Evolutionary conservation across 306 rosid species (phyloP), one percentile per base, ranked within the genome.

Genomic region (Vigna trinervia): DNA sequence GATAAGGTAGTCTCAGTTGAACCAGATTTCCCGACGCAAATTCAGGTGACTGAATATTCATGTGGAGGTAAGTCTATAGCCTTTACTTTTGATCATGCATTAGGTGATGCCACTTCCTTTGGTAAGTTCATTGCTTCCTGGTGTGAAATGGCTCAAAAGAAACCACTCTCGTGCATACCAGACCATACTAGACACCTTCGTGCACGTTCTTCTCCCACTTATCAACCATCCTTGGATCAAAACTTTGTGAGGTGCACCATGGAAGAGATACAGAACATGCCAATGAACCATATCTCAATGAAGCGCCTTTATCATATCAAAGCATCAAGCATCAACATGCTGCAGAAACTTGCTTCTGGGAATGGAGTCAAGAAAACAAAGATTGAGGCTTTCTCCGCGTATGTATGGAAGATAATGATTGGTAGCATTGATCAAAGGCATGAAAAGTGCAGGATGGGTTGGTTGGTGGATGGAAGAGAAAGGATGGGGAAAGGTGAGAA

Each of bases 51-150:
- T 56, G 70, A 71, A 39, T 90, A 74, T 53, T 74, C 89, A 11
- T 92, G 98, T 77, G 91, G 96, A 50, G 88, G 95, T 60, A 81
- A 89, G 58, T 92, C 95, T 8, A 53, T 92, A 28, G 85, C 96
- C n/a, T 89, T 90, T 76, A 89, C 95, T 26, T 94, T 94, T 74
- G 96, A 94, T 73, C 97, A 92, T 80, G 98, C 96, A 34, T 84
- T 94, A 28, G 97, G 96, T 19, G 97, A 94, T 82, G 93, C 93
- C 13, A 90, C 68, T 75, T 81, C 95, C 63, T 94, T 94, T 47
- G 95, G 93, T n/a, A 89, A 84, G 39, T 90, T 92, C 12, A 88
- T 92, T 36, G 58, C 87, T 39, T 76, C 95, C 1, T 94, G 97
- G 96, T 86, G 92, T 1, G 88, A 94, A 83, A 82, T 87, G 45